Evolutionary conservation across 306 rosid genomes (phyloP), one percentile per base, ranked within the genome.

Genomic region (Ziziphus jujuba): DNA sequence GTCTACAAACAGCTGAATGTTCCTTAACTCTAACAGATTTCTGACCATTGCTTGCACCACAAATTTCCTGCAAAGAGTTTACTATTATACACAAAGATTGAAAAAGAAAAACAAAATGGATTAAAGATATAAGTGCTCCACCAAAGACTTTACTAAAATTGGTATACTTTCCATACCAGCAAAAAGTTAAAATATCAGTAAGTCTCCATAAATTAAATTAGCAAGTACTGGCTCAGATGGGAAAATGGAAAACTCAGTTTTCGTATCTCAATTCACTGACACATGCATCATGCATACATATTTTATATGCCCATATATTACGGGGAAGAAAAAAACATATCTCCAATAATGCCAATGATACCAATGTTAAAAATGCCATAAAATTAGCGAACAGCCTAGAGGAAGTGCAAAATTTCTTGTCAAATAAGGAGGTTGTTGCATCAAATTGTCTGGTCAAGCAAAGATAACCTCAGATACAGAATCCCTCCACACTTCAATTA

Each of bases 21-120:
- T 75, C 88, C 73, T 56, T 84, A 53, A 73, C 70, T 69, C 80
- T 83, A 67, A 63, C 61, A 62, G 85, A 23, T 75, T 73, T 80
- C 70, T 70, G 76, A 40, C 73, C 56, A 68, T 76, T 77, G 75
- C 82, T 79, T 61, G 75, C 75, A 54, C 71, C 82, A 77, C 77
- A 47, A 61, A 66, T 66, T 75, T 82, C 92, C 99, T 95, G 89
- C 77, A 76, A 65, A 66, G 63, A 67, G 64, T 49, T 38, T 45
- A 66, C 25, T 19, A 19, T 24, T 16, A 68, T 36, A 38, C 47
- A 76, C 53, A 75, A 50, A 72, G 60, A 38, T 45, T 51, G 1
- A 33, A 55, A 58, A 55, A n/a, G 50, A 3, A 58, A 52, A 23
- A 54, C 64, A 47, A 33, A 34, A 76, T 11, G 53, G 16, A 43